Percentiles rank a stretch among this genome's conserved stretches.
Evolutionary conservation across 129 eudicot species (phyloP).

Genomic region (Pittosporum tobira): DNA sequence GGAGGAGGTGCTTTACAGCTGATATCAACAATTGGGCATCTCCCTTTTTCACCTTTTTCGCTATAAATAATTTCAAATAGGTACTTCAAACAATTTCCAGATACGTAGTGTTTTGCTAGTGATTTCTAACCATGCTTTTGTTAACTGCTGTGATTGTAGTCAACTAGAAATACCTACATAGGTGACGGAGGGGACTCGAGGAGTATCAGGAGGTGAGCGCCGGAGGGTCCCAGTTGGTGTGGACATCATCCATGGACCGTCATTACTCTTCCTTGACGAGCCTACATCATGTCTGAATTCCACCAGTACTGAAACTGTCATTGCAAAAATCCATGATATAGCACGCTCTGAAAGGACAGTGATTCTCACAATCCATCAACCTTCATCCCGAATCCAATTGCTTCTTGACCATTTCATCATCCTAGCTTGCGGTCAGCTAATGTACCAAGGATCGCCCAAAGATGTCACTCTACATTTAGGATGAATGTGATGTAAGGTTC

Average conservation of each 20-base stretch:
- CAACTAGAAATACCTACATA: conserved; percentile 60
- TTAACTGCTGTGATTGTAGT: conserved; percentile 31
- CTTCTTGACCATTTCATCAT: conserved; percentile 66
- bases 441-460: conserved; percentile 88
- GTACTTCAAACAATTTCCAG: not conserved
- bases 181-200: conserved; percentile 78
- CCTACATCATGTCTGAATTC: conserved; percentile 93
- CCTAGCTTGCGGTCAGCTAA: conserved; percentile 74
- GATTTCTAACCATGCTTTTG: conserved; percentile 7
- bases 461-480: conserved; percentile 53
- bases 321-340: conserved; percentile 67
- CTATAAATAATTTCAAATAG: not conserved
- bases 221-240: conserved; percentile 81
- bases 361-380: conserved; percentile 73
- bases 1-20: no score
- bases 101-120: not conserved
- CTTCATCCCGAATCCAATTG: conserved; percentile 53
- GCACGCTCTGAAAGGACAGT: conserved; percentile 74
- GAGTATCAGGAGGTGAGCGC: conserved; percentile 87
- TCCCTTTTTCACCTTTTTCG: no score
- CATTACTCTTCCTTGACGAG: conserved; percentile 78
- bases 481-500: conserved; percentile 49
- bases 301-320: conserved; percentile 69
- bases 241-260: conserved; percentile 81
- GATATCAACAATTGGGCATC: no score